Evolutionary conservation across 1,284 basidiomycete genomes (phyloP).

Genomic region (Phenoliferia sp.): DNA sequence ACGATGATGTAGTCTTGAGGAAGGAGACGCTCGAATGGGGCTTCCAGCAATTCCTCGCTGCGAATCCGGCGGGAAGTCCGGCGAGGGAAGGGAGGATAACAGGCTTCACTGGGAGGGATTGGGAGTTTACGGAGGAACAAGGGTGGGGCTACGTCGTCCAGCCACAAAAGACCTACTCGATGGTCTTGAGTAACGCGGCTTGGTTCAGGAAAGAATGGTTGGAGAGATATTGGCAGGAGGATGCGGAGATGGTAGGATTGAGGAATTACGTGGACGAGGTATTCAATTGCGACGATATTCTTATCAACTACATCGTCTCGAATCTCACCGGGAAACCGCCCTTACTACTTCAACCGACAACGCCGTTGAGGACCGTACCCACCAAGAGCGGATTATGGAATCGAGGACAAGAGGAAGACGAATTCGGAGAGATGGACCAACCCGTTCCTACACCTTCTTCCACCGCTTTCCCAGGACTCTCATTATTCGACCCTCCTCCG

Average conservation of each 20-base stretch:
- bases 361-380: constrained; percentile 21
- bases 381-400: constrained; percentile 25
- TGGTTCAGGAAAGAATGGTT: constrained; percentile 29
- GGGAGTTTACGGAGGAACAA: background rate
- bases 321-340: constrained; percentile 27
- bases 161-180: constrained; percentile 26
- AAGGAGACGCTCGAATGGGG: constrained; percentile 30
- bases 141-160: constrained; percentile 20
- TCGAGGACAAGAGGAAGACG: constrained; percentile 12
- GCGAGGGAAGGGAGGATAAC: constrained; percentile 17
- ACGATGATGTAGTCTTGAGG: constrained; percentile 32
- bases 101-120: constrained; percentile 28
- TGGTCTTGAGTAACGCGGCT: constrained; percentile 33
- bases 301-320: constrained; percentile 35
- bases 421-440: too few species aligned
- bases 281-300: constrained; percentile 35
- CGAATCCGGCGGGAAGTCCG: background rate
- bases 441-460: background rate
- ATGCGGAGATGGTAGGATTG: constrained; percentile 13
- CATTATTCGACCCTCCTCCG: background rate
- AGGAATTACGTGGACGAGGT: constrained; percentile 30
- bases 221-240: constrained; percentile 26
- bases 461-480: background rate
- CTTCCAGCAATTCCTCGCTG: constrained; percentile 11
- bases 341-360: constrained; percentile 29